These are phyloP conservation scores for Vigna radiata DNA, from an alignment of 306 rosid species.

Conservation along the genomic window DNA sequence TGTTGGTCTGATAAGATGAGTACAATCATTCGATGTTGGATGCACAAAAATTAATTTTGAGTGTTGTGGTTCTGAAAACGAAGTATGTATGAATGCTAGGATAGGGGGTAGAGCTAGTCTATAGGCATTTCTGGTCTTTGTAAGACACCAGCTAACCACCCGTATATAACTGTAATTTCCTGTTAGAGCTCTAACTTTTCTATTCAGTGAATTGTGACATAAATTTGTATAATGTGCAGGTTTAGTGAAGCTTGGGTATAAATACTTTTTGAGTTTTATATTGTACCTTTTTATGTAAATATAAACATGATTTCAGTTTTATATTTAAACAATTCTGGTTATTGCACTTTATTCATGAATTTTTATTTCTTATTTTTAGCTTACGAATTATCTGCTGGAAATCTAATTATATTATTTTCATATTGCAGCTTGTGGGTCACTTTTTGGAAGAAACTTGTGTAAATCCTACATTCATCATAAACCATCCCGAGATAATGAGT, in stretches of 20 bases:
- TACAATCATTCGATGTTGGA: neutral
- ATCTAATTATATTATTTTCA: slow-evolving; percentile 29
- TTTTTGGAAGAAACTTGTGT: slow-evolving; percentile 88
- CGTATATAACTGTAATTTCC: neutral
- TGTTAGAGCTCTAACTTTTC: neutral
- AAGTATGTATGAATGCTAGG: slow-evolving; percentile 11
- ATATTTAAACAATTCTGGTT: slow-evolving; percentile 10
- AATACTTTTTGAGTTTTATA: neutral
- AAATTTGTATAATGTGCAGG: neutral
- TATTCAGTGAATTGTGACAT: neutral
- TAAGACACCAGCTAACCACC: neutral
- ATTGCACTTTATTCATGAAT: neutral
- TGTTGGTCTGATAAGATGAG: neutral
- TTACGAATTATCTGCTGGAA: neutral
- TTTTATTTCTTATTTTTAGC: slow-evolving; percentile 2
- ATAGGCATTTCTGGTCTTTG: neutral
- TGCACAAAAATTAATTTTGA: neutral
- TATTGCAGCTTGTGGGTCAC: slow-evolving; percentile 94
- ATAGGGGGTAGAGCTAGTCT: neutral
- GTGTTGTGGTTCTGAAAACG: neutral
- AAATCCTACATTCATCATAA: slow-evolving; percentile 82
- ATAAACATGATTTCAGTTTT: neutral
- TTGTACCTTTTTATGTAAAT: neutral
- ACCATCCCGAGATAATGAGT: slow-evolving; percentile 95
- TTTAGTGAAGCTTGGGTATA: slow-evolving; percentile 17